Evolutionary conservation across 1,139 yeast genomes (phyloP), one percentile per base, ranked within the genome.

Genomic region (Lodderomyces pseudojiufengensis): DNA sequence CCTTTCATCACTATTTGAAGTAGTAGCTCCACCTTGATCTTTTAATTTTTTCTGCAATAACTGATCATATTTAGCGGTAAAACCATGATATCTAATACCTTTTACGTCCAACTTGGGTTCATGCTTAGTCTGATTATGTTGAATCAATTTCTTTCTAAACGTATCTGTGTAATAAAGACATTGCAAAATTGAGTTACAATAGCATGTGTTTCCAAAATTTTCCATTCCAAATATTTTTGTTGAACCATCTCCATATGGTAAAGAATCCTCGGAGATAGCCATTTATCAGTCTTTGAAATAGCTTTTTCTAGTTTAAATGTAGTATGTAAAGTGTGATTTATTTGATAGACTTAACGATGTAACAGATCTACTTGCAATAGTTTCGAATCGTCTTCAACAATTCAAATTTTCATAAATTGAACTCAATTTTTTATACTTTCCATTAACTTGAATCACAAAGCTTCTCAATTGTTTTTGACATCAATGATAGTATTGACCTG

Each of bases 191-290:
- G 96, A 87, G 52, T 92, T 92, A 59, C 95, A 87, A 59, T 92
- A 92, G 61, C 98, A 90, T 0, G 95, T 90, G 57, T 85, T 82
- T 23, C 97, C 97, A 57, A 88, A 90, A 59, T 92, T 92, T 57
- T 92, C 97, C 78, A 90, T 80, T 5, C 98, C 98, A 60, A 82
- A 92, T 27, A 88, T 75, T 59, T 88, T 83, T 41, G 73, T 65
- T 10, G 79, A 63, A 1, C 88, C 90, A 54, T 79, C 81, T 4
- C 87, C 88, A 51, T 37, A 44, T 13, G 46, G 46, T 13, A 43
- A 37, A 10, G 25, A 22, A n/a, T 31, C 29, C 16, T 15, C 15
- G 5, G 33, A 21, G 13, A 18, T 28, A 16, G 33, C 16, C 33
- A 31, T 31, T 18, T 18, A 18, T n/a, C n/a, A n/a, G 27, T 20